phyloP scores from a whole-genome alignment of 1,284 basidiomycete genomes.

The Cryptococcus sp. region DNA sequence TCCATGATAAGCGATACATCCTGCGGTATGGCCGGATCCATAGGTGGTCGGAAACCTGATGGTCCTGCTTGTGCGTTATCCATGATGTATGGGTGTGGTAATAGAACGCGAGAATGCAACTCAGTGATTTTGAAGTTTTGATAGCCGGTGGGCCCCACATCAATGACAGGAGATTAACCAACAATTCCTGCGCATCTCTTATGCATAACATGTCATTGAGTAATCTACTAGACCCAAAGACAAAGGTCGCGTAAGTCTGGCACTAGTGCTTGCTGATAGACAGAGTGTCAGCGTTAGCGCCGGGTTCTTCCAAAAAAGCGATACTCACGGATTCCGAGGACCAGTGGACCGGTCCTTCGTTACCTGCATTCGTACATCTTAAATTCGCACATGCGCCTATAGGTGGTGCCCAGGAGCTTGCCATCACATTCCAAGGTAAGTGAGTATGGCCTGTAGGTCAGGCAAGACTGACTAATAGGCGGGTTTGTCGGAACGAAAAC shows the following conservation, averaged over 20 bases:
- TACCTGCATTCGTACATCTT: conserved; percentile 37
- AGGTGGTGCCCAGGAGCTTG: conserved; percentile 26
- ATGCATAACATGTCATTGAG: conserved; percentile 5
- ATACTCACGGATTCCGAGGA: conserved; percentile 28
- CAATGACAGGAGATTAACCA: no score
- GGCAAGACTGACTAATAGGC: conserved; percentile 14
- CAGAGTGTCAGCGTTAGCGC: conserved; percentile 23
- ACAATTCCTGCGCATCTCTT: no score
- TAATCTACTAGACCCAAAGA: conserved; percentile 10
- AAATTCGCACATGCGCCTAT: conserved; percentile 20
- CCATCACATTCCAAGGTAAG: conserved; percentile 40
- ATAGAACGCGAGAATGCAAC: neutral
- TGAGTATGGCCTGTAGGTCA: neutral
- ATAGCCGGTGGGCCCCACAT: neutral
- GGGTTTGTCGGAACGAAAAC: conserved; percentile 43
- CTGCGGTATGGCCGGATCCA: conserved; percentile 28
- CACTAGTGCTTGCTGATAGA: neutral
- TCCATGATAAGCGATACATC: conserved; percentile 42
- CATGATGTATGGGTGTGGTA: neutral
- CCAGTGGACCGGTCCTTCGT: conserved; percentile 27
- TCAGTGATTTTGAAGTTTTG: neutral
- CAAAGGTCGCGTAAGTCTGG: conserved; percentile 21
- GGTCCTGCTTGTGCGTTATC: neutral
- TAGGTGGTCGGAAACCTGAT: conserved; percentile 19
- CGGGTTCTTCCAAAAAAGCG: conserved; percentile 27